Conservation (phyloP, 169 alveolate species). For the Cryptosporidium parvum region DNA sequence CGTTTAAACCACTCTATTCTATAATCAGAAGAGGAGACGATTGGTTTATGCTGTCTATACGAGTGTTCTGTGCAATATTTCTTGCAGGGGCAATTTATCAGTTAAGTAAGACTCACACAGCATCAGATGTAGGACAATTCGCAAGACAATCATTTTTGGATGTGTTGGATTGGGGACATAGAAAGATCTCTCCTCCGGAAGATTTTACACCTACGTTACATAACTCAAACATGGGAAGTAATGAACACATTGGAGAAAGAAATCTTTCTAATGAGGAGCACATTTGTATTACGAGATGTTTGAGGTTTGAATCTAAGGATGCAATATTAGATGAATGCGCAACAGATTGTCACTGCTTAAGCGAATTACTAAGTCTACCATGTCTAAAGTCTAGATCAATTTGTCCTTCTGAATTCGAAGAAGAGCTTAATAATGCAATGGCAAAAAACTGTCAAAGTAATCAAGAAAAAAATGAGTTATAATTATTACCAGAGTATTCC, state of each 20-base stretch:
- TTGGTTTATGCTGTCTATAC: constrained; percentile 80
- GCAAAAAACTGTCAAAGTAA: not conserved
- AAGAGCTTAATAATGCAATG: constrained; percentile 25
- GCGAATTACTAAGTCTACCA: constrained; percentile 54
- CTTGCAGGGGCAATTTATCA: constrained; percentile 86
- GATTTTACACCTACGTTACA: constrained; percentile 50
- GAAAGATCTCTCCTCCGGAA: constrained; percentile 78
- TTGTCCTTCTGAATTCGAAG: constrained; percentile 50
- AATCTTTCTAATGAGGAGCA: constrained; percentile 24
- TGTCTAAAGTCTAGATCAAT: constrained; percentile 35
- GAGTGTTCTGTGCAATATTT: constrained; percentile 85
- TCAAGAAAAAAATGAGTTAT: constrained; percentile 2
- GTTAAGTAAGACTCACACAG: constrained; percentile 86
- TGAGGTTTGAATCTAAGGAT: constrained; percentile 73
- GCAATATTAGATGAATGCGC: constrained; percentile 51
- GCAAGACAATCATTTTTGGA: constrained; percentile 88
- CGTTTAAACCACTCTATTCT: constrained; percentile 85
- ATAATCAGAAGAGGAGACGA: constrained; percentile 82
- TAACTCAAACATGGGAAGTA: not conserved
- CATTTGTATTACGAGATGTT: constrained; percentile 35
- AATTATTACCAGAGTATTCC: constrained; percentile 41
- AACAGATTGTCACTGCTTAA: constrained; percentile 53
- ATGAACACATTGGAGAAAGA: not conserved
- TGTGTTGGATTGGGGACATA: constrained; percentile 88
- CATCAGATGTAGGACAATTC: constrained; percentile 84